phyloP scores from a whole-genome alignment of 306 rosid genomes.

The Abrus pulchellus region DNA sequence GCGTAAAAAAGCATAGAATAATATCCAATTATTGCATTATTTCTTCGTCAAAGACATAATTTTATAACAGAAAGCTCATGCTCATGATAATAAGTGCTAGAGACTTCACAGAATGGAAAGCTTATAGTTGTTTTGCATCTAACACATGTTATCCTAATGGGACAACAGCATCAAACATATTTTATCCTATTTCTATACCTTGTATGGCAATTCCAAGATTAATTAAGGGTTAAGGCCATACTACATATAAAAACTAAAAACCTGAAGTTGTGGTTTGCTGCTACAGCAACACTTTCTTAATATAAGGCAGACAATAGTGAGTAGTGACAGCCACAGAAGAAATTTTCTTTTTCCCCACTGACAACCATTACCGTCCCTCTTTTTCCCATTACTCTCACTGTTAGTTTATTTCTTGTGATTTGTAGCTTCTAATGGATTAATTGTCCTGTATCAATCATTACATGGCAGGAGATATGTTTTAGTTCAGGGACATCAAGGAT shows the following conservation, averaged over 20 bases:
- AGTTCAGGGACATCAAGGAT: conserved; percentile 12
- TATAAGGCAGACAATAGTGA: conserved; percentile 5
- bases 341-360: neutral
- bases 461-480: conserved; percentile 8
- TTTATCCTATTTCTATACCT: neutral
- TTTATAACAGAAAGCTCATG: neutral
- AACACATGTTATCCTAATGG: neutral
- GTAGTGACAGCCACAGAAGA: conserved; percentile 5
- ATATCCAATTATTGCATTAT: neutral
- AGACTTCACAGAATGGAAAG: neutral
- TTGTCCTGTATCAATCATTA: conserved; percentile 7
- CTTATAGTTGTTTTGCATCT: neutral
- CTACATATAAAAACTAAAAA: neutral
- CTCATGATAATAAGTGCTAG: neutral
- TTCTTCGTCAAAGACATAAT: neutral
- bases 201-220: neutral
- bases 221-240: neutral
- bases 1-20: neutral
- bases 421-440: conserved; percentile 4
- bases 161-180: neutral
- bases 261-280: conserved; percentile 2
- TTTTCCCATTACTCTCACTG: neutral
- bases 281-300: neutral
- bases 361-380: neutral
- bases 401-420: conserved; percentile 14